Evolutionary conservation across 306 rosid genomes (phyloP).

Genomic region (Parietaria judaica): DNA sequence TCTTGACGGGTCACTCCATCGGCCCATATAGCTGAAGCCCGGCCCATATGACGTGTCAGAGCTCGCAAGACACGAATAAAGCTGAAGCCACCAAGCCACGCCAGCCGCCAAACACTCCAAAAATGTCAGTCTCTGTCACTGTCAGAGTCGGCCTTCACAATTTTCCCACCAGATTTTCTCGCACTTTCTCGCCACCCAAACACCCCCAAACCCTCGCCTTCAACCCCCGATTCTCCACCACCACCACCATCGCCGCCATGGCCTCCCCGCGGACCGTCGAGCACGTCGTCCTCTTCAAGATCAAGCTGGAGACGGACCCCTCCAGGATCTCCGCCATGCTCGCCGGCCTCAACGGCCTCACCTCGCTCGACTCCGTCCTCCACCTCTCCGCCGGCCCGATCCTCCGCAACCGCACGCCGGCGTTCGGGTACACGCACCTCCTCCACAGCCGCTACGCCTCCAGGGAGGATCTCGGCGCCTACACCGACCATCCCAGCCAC

Average conservation of each 20-base stretch:
- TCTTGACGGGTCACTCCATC: too few species aligned
- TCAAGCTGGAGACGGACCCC: constrained; percentile 53
- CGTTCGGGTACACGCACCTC: constrained; percentile 64
- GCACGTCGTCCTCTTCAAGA: constrained; percentile 80
- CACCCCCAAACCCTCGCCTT: constrained; percentile 8
- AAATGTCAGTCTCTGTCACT: too few species aligned
- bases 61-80: too few species aligned
- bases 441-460: constrained; percentile 74
- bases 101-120: too few species aligned
- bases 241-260: constrained; percentile 12
- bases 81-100: too few species aligned
- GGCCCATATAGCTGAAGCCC: too few species aligned
- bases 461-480: constrained; percentile 50
- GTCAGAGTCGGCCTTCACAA: too few species aligned
- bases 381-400: constrained; percentile 62
- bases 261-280: constrained; percentile 37
- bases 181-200: constrained; percentile 16
- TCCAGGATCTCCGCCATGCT: constrained; percentile 55
- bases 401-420: constrained; percentile 51
- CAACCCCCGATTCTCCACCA: constrained; percentile 18
- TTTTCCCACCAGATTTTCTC: constrained; percentile 11
- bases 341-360: constrained; percentile 38
- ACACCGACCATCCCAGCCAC: constrained; percentile 57
- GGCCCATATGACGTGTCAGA: too few species aligned
- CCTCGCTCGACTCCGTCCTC: constrained; percentile 49